Conservation (phyloP, 2,329 filamentous ascomycete species). For the Ophiocordyceps camponoti-saundersi region DNA sequence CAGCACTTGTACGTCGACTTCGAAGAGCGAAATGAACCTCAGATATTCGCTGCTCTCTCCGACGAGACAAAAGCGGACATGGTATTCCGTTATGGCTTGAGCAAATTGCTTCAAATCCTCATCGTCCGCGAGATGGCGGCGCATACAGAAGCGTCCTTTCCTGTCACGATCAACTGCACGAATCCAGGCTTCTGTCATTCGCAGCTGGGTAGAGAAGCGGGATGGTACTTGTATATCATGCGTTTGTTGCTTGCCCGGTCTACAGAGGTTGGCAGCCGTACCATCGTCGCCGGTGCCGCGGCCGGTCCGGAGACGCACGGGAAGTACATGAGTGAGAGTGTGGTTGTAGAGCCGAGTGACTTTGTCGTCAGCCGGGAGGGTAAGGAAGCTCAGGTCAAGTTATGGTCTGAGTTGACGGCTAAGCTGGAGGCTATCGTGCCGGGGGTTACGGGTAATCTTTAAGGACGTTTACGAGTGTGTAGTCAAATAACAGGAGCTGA, state of each 20-base stretch:
- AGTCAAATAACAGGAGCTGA: no score
- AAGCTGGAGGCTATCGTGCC: slow-evolving; percentile 24
- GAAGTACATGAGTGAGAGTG: slow-evolving; percentile 22
- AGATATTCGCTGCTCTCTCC: slow-evolving; percentile 14
- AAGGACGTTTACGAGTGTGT: no score
- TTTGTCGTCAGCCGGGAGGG: slow-evolving; percentile 24
- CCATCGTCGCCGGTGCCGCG: slow-evolving; percentile 18
- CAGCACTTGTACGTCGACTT: slow-evolving; percentile 7
- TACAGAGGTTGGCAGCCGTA: slow-evolving; percentile 29
- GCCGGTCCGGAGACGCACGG: slow-evolving; percentile 26
- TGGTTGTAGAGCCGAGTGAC: slow-evolving; percentile 10
- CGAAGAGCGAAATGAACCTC: slow-evolving; percentile 8
- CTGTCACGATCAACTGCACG: slow-evolving; percentile 29
- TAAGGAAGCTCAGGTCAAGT: slow-evolving; percentile 13
- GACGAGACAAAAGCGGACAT: slow-evolving; percentile 4
- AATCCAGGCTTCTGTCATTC: slow-evolving; percentile 37
- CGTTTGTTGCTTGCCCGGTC: slow-evolving; percentile 20
- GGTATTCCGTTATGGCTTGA: slow-evolving; percentile 9
- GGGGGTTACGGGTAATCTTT: slow-evolving; percentile 7
- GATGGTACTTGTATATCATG: slow-evolving; percentile 7
- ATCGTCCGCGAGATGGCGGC: slow-evolving; percentile 7
- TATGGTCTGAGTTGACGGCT: slow-evolving; percentile 24
- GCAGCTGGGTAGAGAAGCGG: slow-evolving; percentile 21
- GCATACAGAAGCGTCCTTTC: slow-evolving; percentile 1
- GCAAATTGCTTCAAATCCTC: slow-evolving; percentile 15